Base-by-base conservation (phyloP, 192 early-diverging fungal species). In the Umbelopsis ramanniana region DNA sequence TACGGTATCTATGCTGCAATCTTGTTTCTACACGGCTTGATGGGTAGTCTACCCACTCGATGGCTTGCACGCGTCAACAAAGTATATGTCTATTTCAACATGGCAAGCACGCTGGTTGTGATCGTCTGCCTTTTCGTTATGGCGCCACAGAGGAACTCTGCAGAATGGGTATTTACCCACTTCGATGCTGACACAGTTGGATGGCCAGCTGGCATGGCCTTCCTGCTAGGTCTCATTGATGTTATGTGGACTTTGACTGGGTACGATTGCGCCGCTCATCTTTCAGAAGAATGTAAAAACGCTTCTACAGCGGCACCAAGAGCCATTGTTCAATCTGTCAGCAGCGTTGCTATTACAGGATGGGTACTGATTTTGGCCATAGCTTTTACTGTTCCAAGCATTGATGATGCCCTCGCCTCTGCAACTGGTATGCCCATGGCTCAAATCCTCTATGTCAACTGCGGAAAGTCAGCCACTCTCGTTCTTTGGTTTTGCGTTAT, bases 231-330 rank as follows among this genome's bases (percentile, higher is more conserved):
- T 17, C 72, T 84, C 14, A 69, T 84, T 1, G 74, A 79, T 50
- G 78, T 79, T 2, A 80, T 81, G 54, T 84, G 79, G 60, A 82
- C 82, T 0, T 55, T 84, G 11, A 81, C 82, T 0, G 82, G 82
- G 23, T 84, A 84, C 47, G 82, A 81, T 23, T 63, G 37, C n/a
- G n/a, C 57, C 19, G 72, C 72, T 17, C 72, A 67, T 40, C 23
- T 76, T n/a, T 40, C 54, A 2, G 52, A 68, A 48, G 82, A 84
- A n/a, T 81, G 79, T 43, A 73, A 79, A 46, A 70, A 76, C 24
- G 79, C 82, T 21, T 71, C 81, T 26, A 26, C 47, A 6, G 79
- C 72, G 0, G 79, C 80, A 37, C 78, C 82, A 10, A 74, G 71
- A 73, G 80, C 79, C 0, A 84, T 84, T 43, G 74, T 82, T 15